Evolutionary conservation across 2,329 filamentous ascomycete species (phyloP).

Genomic region (Neopestalotiopsis sp.): DNA sequence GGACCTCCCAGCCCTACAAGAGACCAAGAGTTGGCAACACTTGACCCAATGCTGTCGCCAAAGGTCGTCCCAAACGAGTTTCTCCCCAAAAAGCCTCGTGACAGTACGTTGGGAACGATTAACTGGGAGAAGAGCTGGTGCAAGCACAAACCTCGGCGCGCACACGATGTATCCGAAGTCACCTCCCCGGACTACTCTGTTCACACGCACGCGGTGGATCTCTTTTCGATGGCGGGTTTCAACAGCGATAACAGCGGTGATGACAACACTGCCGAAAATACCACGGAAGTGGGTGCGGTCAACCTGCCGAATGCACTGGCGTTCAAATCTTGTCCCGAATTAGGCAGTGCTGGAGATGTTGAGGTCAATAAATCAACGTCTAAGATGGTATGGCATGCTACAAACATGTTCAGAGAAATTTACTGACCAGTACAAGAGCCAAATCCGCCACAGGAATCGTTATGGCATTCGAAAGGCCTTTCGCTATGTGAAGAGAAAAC

Average conservation of each 20-base stretch:
- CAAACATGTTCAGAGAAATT: background rate
- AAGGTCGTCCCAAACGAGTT: background rate
- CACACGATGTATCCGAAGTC: constrained; percentile 33
- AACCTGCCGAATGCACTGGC: constrained; percentile 16
- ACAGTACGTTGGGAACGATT: constrained; percentile 14
- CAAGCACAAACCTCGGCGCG: constrained; percentile 30
- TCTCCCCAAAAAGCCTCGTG: background rate
- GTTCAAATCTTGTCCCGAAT: constrained; percentile 34
- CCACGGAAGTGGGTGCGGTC: constrained; percentile 18
- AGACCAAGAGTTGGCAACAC: background rate
- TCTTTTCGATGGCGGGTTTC: constrained; percentile 14
- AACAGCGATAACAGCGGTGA: constrained; percentile 17
- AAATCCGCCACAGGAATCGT: background rate
- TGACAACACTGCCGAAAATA: constrained; percentile 18
- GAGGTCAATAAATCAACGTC: no score
- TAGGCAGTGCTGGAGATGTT: constrained; percentile 18
- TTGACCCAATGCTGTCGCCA: background rate
- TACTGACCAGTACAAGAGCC: background rate
- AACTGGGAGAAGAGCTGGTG: constrained; percentile 33
- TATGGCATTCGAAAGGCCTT: constrained; percentile 24
- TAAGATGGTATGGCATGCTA: no score
- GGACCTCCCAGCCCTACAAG: constrained; percentile 6
- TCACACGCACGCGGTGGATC: constrained; percentile 7
- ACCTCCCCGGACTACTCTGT: constrained; percentile 21
- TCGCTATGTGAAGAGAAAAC: constrained; percentile 25